Evolutionary conservation across 805 yeast species (phyloP), one percentile per base, ranked within the genome.

Genomic region (Sugiyamaella floridensis): DNA sequence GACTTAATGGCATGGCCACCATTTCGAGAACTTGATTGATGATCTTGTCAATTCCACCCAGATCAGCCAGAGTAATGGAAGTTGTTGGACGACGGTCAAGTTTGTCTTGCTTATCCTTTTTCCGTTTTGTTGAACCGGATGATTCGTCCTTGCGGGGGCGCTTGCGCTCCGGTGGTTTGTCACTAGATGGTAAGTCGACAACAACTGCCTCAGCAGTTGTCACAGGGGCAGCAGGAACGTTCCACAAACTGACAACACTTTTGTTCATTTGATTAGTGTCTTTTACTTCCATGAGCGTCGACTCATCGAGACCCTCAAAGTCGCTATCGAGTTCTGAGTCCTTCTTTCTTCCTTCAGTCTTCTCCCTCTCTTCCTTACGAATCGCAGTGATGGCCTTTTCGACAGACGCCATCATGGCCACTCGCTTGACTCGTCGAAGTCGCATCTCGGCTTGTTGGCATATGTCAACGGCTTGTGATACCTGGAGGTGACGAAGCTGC

Each of bases 41-140:
- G n/a, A 90, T 82, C 51, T 78, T 81, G 58, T 85, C 95, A 70
- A 93, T 80, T 1, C 99, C 99, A 26, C 99, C 99, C 12, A 93
- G 71, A 32, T 89, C 82, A 3, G 85, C 74, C 28, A 93, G 71
- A 2, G 83, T 80, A 0, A 82, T 68, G 1, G 77, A 70, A 18
- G 96, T 95, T 14, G 67, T 62, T 4, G 68, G 65, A 37, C 60
- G 55, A 49, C 40, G 89, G 86, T 12, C 84, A 69, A 70, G 87
- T 77, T 63, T 84, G 85, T 56, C 78, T 76, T 55, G 73, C 76
- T 51, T 63, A 63, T 63, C 43, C 83, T 71, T 70, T 86, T 78
- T 62, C 82, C 85, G 55, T 77, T 76, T 54, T 72, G 76, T 50
- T 62, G 64, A 63, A 11, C 37, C 37, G 4, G 37, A 22, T 4